phyloP scores from a whole-genome alignment of 768 basidiomycete species.

The Termitomyces sp. region DNA sequence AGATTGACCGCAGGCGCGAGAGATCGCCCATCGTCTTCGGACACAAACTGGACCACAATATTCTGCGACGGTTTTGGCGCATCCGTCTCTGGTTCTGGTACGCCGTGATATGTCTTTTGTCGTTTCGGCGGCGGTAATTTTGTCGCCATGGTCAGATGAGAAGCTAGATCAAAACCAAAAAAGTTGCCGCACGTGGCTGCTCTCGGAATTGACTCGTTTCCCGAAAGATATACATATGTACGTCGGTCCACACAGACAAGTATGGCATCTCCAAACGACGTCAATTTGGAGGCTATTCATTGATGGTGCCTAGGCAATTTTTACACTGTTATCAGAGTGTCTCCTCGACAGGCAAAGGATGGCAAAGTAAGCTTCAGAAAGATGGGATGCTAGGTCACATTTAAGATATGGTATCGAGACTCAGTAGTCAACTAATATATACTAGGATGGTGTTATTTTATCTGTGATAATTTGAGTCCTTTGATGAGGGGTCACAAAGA shows the following conservation, averaged over 20 bases:
- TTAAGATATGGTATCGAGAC: neutral
- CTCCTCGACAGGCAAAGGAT: neutral
- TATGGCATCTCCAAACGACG: neutral
- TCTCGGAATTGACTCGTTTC: no score
- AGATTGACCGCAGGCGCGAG: slow-evolving; percentile 87
- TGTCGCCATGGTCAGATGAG: slow-evolving; percentile 60
- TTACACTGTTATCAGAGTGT: no score
- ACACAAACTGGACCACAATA: slow-evolving; percentile 89
- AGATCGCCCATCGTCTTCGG: slow-evolving; percentile 75
- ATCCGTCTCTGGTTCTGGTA: slow-evolving; percentile 59
- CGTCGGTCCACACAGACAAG: neutral
- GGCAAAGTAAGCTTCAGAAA: neutral
- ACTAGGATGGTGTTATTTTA: no score
- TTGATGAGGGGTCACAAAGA: neutral
- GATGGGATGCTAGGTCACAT: neutral
- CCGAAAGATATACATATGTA: no score
- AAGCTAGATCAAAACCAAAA: neutral
- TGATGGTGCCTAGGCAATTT: no score
- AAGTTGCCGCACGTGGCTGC: neutral
- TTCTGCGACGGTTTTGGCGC: slow-evolving; percentile 43
- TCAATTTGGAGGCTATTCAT: neutral
- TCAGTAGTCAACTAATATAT: neutral
- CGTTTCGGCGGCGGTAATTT: slow-evolving; percentile 86
- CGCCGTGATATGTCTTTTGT: slow-evolving; percentile 74
- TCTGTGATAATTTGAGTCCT: neutral